Evolutionary conservation across 306 rosid genomes (phyloP).

Genomic region (Canavalia ensiformis): DNA sequence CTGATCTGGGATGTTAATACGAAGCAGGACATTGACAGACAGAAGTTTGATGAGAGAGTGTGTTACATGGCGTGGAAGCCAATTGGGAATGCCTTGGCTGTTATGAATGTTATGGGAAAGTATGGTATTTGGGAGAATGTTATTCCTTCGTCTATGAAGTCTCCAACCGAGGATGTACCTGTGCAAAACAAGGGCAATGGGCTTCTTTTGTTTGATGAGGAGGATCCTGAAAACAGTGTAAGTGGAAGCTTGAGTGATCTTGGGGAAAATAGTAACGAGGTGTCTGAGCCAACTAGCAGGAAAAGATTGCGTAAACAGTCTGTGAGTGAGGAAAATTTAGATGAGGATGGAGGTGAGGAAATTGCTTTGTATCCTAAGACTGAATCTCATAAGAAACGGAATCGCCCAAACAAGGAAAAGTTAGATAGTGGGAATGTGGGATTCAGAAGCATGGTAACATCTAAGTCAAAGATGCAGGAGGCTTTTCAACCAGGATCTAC

Average conservation of each 20-base stretch:
- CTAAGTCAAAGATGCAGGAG: conserved; percentile 74
- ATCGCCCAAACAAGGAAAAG: conserved; percentile 55
- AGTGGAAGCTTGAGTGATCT: conserved; percentile 79
- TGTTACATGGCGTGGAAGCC: conserved; percentile 94
- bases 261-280: conserved; percentile 76
- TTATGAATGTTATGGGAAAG: conserved; percentile 87
- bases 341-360: conserved; percentile 64
- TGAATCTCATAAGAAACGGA: conserved; percentile 71
- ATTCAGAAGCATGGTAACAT: conserved; percentile 52
- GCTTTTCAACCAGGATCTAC: conserved; percentile 95
- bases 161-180: conserved; percentile 91
- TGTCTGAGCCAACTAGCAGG: conserved; percentile 71
- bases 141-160: conserved; percentile 91
- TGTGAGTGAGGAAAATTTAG: conserved; percentile 55
- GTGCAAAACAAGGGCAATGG: conserved; percentile 72
- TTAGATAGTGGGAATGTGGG: conserved; percentile 57
- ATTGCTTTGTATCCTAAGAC: conserved; percentile 57
- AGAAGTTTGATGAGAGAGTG: conserved; percentile 85
- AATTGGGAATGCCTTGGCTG: conserved; percentile 78
- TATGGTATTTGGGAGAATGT: conserved; percentile 94
- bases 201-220: conserved; percentile 82
- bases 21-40: conserved; percentile 93
- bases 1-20: conserved; percentile 86
- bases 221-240: conserved; percentile 67
- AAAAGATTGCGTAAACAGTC: conserved; percentile 76